Evolutionary conservation across 331 rosid species (phyloP), one percentile per base, ranked within the genome.

Genomic region (Arachis monticola): DNA sequence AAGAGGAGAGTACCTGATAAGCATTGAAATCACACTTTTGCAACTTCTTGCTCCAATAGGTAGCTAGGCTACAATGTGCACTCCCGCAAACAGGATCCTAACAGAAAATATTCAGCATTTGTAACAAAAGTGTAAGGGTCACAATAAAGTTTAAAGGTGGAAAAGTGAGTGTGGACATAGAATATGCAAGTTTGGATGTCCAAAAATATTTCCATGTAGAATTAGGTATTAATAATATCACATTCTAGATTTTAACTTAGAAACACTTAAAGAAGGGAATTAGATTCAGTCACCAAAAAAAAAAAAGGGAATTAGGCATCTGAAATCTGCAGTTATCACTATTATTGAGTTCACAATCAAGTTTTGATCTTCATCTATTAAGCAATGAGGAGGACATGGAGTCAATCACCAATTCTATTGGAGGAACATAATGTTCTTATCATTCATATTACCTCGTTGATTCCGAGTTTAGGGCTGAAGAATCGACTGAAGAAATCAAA

Each of bases 51-150:
- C 89, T 80, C 92, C 97, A 93, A 65, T 89, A 88, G 27, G 74
- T 17, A 74, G 89, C 90, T 66, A 91, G 87, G 55, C 87, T 77
- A 82, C 95, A 93, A 77, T 93, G 88, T 67, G 97, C 97, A 79
- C 92, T 88, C 75, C 98, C 97, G 79, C 75, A 56, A 51, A 88
- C 95, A 17, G 89, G 92, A 83, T 93, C 97, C 98, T 90, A 78
- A 83, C 72, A 60, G 6, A 50, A 47, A 72, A 69, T 53, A 52
- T 44, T 50, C n/a, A 27, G 7, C 31, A 56, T 67, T 17, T 17
- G 22, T 17, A 17, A 17, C 22, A 17, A 17, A 17, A 17, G 22
- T 17, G 22, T 17, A 17, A 17, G 22, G 22, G 22, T 17, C 22
- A 17, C 22, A 17, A 17, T 17, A 17, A 17, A 17, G 22, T 17